Base-by-base conservation (phyloP, 1,284 basidiomycete genomes). In the Ustilago tritici region DNA sequence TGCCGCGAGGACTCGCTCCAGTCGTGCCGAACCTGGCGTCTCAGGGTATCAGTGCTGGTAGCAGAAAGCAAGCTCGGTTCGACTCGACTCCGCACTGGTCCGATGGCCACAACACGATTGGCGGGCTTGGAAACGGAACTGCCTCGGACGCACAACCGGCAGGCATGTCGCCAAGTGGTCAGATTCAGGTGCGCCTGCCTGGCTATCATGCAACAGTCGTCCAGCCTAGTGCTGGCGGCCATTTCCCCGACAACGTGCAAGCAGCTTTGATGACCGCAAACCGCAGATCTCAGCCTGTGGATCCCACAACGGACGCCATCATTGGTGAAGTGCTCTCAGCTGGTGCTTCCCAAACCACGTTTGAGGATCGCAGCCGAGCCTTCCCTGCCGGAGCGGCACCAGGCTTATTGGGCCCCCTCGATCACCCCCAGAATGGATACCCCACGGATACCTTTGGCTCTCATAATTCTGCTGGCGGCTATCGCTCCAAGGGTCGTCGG, bases 11-110 rank as follows among this genome's bases (percentile, higher is more conserved):
- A 14, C 70, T 73, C 14, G 61, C 65, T 19, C 40, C 61, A 5
- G 53, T 66, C 23, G 63, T 70, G 41, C 72, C 72, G 9, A 50
- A 62, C 2, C 17, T 53, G 10, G 14, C 59, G 4, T 56, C 57
- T 36, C 65, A 75, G 28, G 28, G 15, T 34, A 36, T 23, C 3
- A 54, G 31, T 12, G 19, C 19, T 14, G 71, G 59, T 3, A 46
- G 40, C 6, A 62, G 76, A 41, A 78, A 78, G 59, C 76, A 78
- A 41, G 76, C 76, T 50, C 70, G 76, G n/a, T 78, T 78, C 65
- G 76, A 78, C 56, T 38, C 71, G 40, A 64, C 70, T 41, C 62
- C 73, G 17, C 66, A 66, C 31, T 65, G 61, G 69, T 58, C 71
- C 5, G 65, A 71, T 9, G 47, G 61, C 14, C 65, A 79, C 19